A percentile compares a stretch with the other conserved stretches of the same genome.
These are phyloP conservation scores for Eucalyptus guilfoylei DNA, from an alignment of 345 rosid species.

Conservation along the genomic window DNA sequence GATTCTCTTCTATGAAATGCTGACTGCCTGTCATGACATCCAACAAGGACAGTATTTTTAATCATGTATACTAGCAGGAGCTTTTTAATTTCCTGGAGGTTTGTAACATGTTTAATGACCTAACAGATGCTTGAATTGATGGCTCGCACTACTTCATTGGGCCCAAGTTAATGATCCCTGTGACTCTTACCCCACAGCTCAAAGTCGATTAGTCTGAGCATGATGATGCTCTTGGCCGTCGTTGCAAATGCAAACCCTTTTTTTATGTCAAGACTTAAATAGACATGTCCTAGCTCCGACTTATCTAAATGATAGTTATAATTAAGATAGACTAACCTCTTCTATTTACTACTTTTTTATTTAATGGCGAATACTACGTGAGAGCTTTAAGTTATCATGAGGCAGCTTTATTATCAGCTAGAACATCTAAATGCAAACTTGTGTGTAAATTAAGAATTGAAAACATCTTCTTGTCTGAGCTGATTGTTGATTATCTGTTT, in stretches of 20 bases:
- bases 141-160: not conserved
- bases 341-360: not conserved
- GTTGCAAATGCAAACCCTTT: not conserved
- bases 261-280: not conserved
- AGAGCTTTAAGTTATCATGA: not conserved
- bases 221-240: not conserved
- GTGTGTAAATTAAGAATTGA: not conserved
- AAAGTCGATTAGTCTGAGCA: not conserved
- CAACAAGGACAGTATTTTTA: not conserved
- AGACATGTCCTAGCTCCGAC: not conserved
- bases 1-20: not conserved
- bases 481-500: not conserved
- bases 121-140: not conserved
- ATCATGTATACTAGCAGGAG: not conserved
- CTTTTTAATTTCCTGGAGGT: not conserved
- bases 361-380: not conserved
- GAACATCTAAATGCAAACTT: not conserved
- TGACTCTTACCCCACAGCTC: not conserved
- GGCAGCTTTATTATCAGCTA: not conserved
- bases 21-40: not conserved
- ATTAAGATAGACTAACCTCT: not conserved
- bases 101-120: not conserved
- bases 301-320: not conserved
- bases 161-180: not conserved
- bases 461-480: not conserved